Conservation (phyloP, 2,329 filamentous ascomycete species). For the Diplodia corticola region DNA sequence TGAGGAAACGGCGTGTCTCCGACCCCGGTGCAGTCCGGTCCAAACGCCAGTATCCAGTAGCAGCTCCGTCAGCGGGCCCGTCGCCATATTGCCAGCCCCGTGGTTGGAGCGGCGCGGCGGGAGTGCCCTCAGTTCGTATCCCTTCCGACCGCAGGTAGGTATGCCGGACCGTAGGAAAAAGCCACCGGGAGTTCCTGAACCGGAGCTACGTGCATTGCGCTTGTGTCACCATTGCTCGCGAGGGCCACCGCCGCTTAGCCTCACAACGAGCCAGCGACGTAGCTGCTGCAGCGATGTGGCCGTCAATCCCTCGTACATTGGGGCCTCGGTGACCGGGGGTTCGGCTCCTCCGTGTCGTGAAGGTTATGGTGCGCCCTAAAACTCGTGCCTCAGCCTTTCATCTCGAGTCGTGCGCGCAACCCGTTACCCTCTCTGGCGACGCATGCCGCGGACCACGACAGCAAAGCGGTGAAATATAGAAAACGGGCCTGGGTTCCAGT, state of each 20-base stretch:
- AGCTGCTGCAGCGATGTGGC: background rate
- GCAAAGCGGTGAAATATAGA: slow-evolving; percentile 16
- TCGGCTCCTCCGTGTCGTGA: slow-evolving; percentile 19
- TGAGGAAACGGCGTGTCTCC: background rate
- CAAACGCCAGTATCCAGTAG: slow-evolving; percentile 9
- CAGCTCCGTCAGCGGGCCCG: background rate
- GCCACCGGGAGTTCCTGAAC: slow-evolving; percentile 8
- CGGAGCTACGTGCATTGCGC: slow-evolving; percentile 8
- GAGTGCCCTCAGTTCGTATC: background rate
- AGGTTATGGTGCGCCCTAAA: slow-evolving; percentile 17
- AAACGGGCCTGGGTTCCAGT: background rate
- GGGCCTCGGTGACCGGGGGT: slow-evolving; percentile 2
- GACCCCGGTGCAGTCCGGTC: slow-evolving; percentile 9
- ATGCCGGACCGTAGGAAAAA: background rate
- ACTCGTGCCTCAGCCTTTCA: background rate
- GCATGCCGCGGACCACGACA: slow-evolving; percentile 4
- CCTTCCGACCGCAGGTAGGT: slow-evolving; percentile 8
- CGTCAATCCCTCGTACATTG: slow-evolving; percentile 17
- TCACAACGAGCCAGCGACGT: background rate
- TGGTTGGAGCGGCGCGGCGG: slow-evolving; percentile 3
- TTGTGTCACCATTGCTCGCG: slow-evolving; percentile 16
- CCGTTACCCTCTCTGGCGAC: background rate
- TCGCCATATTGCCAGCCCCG: slow-evolving; percentile 1
- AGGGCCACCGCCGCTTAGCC: slow-evolving; percentile 3
- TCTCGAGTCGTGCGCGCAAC: background rate